These are phyloP conservation scores for Drechslerella dactyloides DNA, from an alignment of 2,329 filamentous ascomycete genomes.

Conservation along the genomic window DNA sequence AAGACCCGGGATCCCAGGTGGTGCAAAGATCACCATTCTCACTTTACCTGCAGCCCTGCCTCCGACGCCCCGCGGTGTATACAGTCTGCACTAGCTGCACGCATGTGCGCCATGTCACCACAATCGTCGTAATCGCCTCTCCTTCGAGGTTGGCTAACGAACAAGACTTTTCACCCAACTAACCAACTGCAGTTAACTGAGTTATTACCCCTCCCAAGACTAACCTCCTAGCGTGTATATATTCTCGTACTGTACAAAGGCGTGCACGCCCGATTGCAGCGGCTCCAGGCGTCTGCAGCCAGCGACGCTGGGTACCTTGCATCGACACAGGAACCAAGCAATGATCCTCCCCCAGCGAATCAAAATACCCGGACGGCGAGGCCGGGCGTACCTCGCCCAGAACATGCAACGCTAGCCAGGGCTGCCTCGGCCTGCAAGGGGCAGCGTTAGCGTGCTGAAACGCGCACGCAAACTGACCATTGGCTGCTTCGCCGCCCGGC, in stretches of 20 bases:
- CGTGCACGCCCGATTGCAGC: not conserved
- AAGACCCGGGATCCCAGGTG: not conserved
- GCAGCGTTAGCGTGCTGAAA: not conserved
- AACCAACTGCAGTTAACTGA: not conserved
- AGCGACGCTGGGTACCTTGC: not conserved
- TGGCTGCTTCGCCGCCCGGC: not conserved
- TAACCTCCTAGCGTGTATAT: too few relatives aligned
- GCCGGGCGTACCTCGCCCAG: not conserved
- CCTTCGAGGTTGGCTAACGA: not conserved
- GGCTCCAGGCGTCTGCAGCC: constrained; percentile 1
- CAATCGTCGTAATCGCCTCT: not conserved
- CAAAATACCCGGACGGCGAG: not conserved
- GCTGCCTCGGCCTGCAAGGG: not conserved
- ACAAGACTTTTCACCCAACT: not conserved
- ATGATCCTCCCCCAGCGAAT: not conserved
- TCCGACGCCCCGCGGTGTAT: constrained; percentile 2
- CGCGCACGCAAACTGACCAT: not conserved
- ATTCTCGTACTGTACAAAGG: too few relatives aligned
- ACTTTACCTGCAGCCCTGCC: not conserved
- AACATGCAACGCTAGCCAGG: not conserved
- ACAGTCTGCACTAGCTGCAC: not conserved
- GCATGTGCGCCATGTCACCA: not conserved
- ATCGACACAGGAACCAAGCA: not conserved
- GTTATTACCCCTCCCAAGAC: too few relatives aligned
- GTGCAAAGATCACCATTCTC: not conserved